Percentiles rank a stretch among this genome's conserved stretches.
These are phyloP conservation scores for Candida tammaniensis DNA, from an alignment of 805 yeast genomes.

Conservation along the genomic window DNA sequence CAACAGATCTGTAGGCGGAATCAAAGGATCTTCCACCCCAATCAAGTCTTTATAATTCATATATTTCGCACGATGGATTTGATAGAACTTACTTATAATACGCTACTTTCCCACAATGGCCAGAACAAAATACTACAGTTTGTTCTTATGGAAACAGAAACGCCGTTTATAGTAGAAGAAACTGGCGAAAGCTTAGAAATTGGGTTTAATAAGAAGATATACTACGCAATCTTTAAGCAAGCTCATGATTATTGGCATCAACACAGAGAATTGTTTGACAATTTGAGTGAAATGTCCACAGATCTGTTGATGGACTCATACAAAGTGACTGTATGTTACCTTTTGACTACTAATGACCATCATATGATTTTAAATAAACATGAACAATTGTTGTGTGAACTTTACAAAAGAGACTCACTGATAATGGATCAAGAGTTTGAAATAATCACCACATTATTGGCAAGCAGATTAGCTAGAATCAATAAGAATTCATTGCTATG, in stretches of 20 bases:
- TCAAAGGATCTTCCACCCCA: conserved; percentile 10
- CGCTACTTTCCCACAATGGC: conserved; percentile 3
- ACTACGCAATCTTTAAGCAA: conserved; percentile 29
- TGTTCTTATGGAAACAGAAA: not conserved
- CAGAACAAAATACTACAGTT: conserved; percentile 1
- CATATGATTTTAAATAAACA: conserved; percentile 29
- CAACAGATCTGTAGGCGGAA: conserved; percentile 27
- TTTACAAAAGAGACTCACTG: conserved; percentile 9
- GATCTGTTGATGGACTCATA: conserved; percentile 17
- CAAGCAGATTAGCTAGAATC: conserved; percentile 27
- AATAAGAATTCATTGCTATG: conserved; percentile 41
- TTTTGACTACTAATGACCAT: conserved; percentile 39
- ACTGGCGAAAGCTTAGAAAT: conserved; percentile 22
- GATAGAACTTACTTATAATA: conserved; percentile 1
- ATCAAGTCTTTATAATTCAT: conserved; percentile 10
- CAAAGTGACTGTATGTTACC: conserved; percentile 29
- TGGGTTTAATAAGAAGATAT: conserved; percentile 29
- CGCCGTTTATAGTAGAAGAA: conserved; percentile 8
- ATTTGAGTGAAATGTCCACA: not conserved
- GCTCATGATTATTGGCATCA: conserved; percentile 29
- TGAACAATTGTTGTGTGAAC: conserved; percentile 18
- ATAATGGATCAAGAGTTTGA: conserved; percentile 23
- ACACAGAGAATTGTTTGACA: conserved; percentile 1
- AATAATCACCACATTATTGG: conserved; percentile 28
- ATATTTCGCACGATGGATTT: conserved; percentile 1